phyloP scores from a whole-genome alignment of 1,139 yeast genomes.

The Kodamaea suecica region DNA sequence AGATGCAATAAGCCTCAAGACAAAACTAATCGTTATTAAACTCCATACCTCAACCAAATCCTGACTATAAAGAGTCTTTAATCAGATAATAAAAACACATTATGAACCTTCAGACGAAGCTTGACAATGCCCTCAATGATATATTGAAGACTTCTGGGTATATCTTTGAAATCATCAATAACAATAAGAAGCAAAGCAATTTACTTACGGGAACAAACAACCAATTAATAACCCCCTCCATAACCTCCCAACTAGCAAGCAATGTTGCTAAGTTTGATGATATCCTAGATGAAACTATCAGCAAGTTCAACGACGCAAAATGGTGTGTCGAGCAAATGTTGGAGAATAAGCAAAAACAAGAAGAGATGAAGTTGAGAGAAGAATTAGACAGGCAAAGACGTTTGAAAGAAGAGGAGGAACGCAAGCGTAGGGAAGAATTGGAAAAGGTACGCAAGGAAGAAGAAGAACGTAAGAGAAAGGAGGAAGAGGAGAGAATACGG shows the following conservation, averaged over 20 bases:
- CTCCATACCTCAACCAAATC: too few species aligned
- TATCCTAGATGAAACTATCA: conserved; percentile 42
- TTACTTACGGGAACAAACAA: conserved; percentile 44
- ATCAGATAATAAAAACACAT: too few species aligned
- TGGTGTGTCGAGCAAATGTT: conserved; percentile 48
- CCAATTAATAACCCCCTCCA: conserved; percentile 40
- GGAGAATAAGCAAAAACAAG: conserved; percentile 43
- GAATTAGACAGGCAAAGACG: conserved; percentile 33
- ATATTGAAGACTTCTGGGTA: conserved; percentile 44
- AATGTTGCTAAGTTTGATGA: conserved; percentile 42
- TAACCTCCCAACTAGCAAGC: conserved; percentile 38
- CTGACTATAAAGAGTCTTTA: too few species aligned
- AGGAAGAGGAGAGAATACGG: conserved; percentile 10
- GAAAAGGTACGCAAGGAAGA: conserved; percentile 14
- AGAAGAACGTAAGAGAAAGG: conserved; percentile 13
- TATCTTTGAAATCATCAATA: conserved; percentile 43
- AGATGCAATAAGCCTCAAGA: too few species aligned
- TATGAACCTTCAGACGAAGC: conserved; percentile 44
- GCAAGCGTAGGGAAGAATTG: conserved; percentile 18
- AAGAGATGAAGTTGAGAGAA: conserved; percentile 38
- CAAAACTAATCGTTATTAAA: too few species aligned
- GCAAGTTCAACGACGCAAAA: conserved; percentile 43
- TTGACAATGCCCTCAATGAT: conserved; percentile 41
- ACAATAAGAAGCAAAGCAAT: conserved; percentile 42
- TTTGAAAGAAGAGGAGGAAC: conserved; percentile 22